Evolutionary conservation across 305 asterid genomes (phyloP), one percentile per base, ranked within the genome.

Genomic region (Coffea humblotiana): DNA sequence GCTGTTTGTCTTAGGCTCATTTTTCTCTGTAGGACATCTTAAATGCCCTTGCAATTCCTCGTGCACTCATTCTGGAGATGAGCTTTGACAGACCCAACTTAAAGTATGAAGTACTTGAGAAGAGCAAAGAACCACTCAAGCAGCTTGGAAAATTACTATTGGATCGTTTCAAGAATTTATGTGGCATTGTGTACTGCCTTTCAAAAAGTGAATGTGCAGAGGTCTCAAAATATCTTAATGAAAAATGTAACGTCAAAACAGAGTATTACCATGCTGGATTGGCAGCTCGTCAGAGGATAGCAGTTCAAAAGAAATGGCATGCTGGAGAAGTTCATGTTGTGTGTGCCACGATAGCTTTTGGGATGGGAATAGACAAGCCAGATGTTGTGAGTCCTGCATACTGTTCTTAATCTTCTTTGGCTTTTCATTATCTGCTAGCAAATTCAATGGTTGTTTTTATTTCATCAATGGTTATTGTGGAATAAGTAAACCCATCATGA

Each of bases 281-380:
- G 92, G 83, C 97, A 77, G 91, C 98, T 84, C 88, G 92, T 67
- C 97, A 92, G 87, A 95, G 99, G 87, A 86, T 92, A 78, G 82
- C 92, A 37, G 99, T 83, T 82, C 98, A 93, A 86, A 89, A 87
- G 89, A 95, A 87, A 88, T 95, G 99, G 99, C 96, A 88, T 74
- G 78, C 84, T 58, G 99, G 98, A 76, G 97, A 93, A 86, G 92
- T 88, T 82, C 91, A 91, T 45, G 93, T 95, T 65, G 96, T 95
- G 77, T 93, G 99, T 81, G 99, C 99, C 61, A 95, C 99, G 76
- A 93, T 95, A 86, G 99, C 99, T 89, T 95, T 95, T 78, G 99
- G 99, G 81, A 95, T 95, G 99, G 98, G 98, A 84, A 95, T 95
- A 52, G 99, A 95, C 88, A 95, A 95, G 87, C 92, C 99, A 78